Conservation (phyloP, 257 asterid species). For the Nicotiana paniculata region DNA sequence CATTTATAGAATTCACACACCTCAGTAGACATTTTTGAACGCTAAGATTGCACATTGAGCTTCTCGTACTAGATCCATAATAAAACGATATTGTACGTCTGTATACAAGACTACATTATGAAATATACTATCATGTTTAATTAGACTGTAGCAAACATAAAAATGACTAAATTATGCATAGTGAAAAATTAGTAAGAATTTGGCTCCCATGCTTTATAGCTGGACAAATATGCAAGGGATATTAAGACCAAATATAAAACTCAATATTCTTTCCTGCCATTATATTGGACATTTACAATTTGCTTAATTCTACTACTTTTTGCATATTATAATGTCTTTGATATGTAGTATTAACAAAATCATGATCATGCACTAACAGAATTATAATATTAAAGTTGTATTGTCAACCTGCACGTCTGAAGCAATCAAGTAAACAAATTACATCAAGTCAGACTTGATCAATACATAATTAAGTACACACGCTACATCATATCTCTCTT, state of each 20-base stretch:
- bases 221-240: not conserved
- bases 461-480: not conserved
- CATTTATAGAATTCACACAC: not conserved
- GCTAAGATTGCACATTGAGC: no score
- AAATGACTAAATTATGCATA: not conserved
- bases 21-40: not conserved
- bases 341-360: not conserved
- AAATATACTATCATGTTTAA: not conserved
- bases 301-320: not conserved
- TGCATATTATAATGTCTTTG: not conserved
- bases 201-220: not conserved
- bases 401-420: slow-evolving; percentile 2
- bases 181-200: not conserved
- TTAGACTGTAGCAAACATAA: not conserved
- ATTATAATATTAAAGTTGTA: not conserved
- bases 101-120: no score
- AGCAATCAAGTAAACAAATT: not conserved
- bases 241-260: not conserved
- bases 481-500: not conserved
- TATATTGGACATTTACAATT: not conserved
- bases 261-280: not conserved
- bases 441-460: not conserved
- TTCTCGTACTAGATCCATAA: no score
- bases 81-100: no score
- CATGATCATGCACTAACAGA: not conserved